Evolutionary conservation across 345 rosid species (phyloP).

Genomic region (Euclidium syriacum): DNA sequence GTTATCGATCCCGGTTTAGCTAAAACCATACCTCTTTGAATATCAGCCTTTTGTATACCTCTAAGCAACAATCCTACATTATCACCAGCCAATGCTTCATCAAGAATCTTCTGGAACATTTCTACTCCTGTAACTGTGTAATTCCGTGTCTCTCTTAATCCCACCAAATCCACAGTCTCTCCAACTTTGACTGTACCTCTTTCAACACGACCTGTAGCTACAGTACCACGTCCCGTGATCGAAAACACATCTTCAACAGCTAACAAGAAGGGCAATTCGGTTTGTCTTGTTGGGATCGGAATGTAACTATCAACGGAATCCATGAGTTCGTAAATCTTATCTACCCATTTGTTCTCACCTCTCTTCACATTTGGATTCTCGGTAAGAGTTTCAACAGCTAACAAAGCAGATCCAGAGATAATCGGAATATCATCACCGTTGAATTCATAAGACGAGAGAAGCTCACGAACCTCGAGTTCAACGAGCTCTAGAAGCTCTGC

Average conservation of each 20-base stretch:
- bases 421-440: conserved; percentile 82
- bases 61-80: conserved; percentile 75
- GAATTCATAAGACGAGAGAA: conserved; percentile 64
- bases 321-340: conserved; percentile 81
- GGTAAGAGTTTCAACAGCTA: conserved; percentile 70
- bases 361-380: conserved; percentile 57
- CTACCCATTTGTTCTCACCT: conserved; percentile 77
- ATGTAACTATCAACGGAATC: conserved; percentile 74
- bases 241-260: conserved; percentile 84
- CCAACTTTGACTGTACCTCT: conserved; percentile 64
- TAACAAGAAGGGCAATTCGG: conserved; percentile 68
- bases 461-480: conserved; percentile 86
- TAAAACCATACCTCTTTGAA: conserved; percentile 91
- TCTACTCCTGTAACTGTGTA: conserved; percentile 71
- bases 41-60: conserved; percentile 75
- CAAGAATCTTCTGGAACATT: conserved; percentile 83
- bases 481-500: conserved; percentile 78
- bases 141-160: conserved; percentile 66
- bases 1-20: conserved; percentile 71
- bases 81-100: conserved; percentile 56
- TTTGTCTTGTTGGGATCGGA: conserved; percentile 70
- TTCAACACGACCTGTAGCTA: conserved; percentile 86
- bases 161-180: conserved; percentile 69
- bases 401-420: conserved; percentile 68
- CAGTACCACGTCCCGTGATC: conserved; percentile 81